phyloP scores from a whole-genome alignment of 2,329 filamentous ascomycete species.

The Fonsecaea multimorphosa region DNA sequence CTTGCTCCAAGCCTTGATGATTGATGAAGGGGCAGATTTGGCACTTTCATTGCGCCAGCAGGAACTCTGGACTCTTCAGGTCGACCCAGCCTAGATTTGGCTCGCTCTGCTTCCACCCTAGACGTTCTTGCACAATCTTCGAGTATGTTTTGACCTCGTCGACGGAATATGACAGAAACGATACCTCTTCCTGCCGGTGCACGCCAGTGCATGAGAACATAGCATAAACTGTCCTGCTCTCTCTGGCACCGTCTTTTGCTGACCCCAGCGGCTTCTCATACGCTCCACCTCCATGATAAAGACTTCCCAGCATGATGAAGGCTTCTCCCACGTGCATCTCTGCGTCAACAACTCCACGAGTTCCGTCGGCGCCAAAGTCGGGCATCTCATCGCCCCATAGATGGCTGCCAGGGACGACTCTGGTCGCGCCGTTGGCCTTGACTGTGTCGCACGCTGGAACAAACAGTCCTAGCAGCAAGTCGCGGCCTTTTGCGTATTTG shows the following conservation, averaged over 20 bases:
- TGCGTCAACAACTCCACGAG: constrained; percentile 42
- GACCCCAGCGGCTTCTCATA: constrained; percentile 42
- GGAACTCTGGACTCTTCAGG: constrained; percentile 47
- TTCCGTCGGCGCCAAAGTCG: constrained; percentile 43
- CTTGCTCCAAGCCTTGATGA: constrained; percentile 32
- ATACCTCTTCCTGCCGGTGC: constrained; percentile 48
- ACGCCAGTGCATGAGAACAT: constrained; percentile 51
- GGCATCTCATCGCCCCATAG: constrained; percentile 50
- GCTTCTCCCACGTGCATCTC: constrained; percentile 48
- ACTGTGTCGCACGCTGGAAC: constrained; percentile 47
- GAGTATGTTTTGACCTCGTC: constrained; percentile 50
- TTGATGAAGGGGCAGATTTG: constrained; percentile 8
- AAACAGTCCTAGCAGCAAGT: constrained; percentile 48
- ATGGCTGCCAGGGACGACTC: constrained; percentile 48
- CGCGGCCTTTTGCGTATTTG: constrained; percentile 42
- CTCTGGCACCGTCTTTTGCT: constrained; percentile 24
- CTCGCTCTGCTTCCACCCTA: constrained; percentile 51
- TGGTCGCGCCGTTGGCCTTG: constrained; percentile 47
- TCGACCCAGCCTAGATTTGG: constrained; percentile 52
- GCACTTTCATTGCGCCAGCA: constrained; percentile 32
- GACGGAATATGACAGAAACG: constrained; percentile 46
- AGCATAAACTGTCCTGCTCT: constrained; percentile 46
- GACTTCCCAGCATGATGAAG: constrained; percentile 48
- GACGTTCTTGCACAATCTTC: constrained; percentile 46
- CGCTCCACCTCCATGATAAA: constrained; percentile 48